phyloP scores from a whole-genome alignment of 257 asterid genomes.

The Henckelia pumila region DNA sequence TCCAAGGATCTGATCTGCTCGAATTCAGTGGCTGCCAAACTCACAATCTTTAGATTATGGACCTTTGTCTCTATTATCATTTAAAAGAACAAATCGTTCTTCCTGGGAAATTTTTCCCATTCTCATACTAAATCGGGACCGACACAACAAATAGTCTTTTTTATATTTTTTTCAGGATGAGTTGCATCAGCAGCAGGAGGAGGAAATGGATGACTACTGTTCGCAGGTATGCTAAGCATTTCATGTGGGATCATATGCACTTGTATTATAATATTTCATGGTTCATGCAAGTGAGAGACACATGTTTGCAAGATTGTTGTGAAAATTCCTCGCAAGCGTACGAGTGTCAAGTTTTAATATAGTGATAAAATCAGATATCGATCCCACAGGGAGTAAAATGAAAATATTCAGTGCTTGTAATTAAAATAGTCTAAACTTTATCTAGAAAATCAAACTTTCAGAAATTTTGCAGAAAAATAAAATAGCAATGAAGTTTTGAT shows the following conservation, averaged over 20 bases:
- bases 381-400: too few species aligned
- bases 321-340: too few species aligned
- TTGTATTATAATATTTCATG: conserved; percentile 6
- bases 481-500: too few species aligned
- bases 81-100: background rate
- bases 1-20: background rate
- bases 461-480: too few species aligned
- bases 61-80: background rate
- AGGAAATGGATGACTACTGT: conserved; percentile 97
- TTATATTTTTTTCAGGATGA: conserved; percentile 76
- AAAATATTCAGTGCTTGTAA: too few species aligned
- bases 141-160: conserved; percentile 22
- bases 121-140: conserved; percentile 16
- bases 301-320: conserved; percentile 9
- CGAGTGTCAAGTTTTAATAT: too few species aligned
- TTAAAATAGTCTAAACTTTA: too few species aligned
- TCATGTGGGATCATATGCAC: too few species aligned
- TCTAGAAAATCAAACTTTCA: too few species aligned
- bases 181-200: conserved; percentile 87
- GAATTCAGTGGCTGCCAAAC: background rate
- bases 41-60: background rate
- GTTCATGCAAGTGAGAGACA: conserved; percentile 10
- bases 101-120: conserved; percentile 14
- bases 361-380: too few species aligned
- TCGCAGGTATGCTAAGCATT: conserved; percentile 65